Conservation (phyloP, 2,329 filamentous ascomycete genomes). For the Ceratocystis huliohia region DNA sequence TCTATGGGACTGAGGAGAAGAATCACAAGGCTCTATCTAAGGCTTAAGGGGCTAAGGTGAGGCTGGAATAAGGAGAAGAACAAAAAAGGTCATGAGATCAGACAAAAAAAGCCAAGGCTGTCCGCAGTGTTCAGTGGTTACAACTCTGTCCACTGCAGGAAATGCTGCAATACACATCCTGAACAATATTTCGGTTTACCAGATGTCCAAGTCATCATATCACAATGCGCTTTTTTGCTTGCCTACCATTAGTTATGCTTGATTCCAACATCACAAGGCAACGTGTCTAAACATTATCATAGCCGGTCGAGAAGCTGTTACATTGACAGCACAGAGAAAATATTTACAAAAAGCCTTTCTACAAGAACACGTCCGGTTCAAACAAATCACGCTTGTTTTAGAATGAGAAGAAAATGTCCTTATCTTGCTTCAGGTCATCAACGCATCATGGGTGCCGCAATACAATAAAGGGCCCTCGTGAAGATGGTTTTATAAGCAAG, state of each 20-base stretch:
- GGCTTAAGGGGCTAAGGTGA: not conserved
- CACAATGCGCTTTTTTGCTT: not conserved
- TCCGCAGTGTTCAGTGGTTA: constrained; percentile 19
- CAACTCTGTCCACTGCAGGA: not conserved
- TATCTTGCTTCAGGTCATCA: constrained; percentile 54
- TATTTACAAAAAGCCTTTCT: too few species aligned
- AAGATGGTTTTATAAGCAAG: constrained; percentile 54
- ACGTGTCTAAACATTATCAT: too few species aligned
- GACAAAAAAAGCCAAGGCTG: constrained; percentile 14
- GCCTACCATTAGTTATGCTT: not conserved
- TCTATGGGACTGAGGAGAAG: not conserved
- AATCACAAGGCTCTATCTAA: not conserved
- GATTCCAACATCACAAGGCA: too few species aligned
- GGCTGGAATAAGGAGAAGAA: not conserved
- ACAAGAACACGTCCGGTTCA: too few species aligned
- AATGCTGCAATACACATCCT: not conserved
- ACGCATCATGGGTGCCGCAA: constrained; percentile 51
- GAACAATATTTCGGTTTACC: constrained; percentile 21
- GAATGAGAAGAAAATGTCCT: constrained; percentile 34
- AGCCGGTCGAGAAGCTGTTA: too few species aligned
- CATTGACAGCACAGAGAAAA: too few species aligned
- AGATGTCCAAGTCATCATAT: constrained; percentile 21
- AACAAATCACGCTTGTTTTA: too few species aligned
- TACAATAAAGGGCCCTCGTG: constrained; percentile 43
- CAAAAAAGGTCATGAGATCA: constrained; percentile 8